A percentile compares a stretch with the other conserved stretches of the same genome.
Conservation (phyloP, 768 basidiomycete species). For the Suillus paluster region DNA sequence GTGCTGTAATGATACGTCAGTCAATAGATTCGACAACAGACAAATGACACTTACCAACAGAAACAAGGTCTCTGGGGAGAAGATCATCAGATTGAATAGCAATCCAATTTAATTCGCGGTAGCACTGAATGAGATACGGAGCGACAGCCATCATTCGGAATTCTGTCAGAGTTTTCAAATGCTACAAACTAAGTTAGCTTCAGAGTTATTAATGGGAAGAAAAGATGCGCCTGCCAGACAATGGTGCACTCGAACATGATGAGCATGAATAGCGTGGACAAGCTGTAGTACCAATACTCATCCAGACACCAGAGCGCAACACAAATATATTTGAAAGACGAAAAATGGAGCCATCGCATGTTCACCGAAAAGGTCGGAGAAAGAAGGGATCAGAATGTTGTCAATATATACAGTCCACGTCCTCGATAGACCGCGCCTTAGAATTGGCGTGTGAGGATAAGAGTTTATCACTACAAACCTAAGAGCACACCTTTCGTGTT, state of each 20-base stretch:
- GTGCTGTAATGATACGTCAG: constrained; percentile 45
- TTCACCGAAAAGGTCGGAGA: constrained; percentile 88
- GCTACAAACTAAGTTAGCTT: constrained; percentile 48
- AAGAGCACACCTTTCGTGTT: constrained; percentile 61
- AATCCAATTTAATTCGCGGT: constrained; percentile 80
- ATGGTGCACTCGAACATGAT: constrained; percentile 98
- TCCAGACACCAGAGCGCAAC: constrained; percentile 97
- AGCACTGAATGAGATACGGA: constrained; percentile 85
- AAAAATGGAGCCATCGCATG: constrained; percentile 99
- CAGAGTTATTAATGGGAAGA: background rate
- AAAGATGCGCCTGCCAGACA: constrained; percentile 85
- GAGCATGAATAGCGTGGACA: constrained; percentile 99
- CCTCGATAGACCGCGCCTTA: constrained; percentile 64
- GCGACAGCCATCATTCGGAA: constrained; percentile 96
- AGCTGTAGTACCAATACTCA: constrained; percentile 98
- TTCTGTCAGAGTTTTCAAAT: constrained; percentile 90
- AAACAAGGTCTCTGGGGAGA: constrained; percentile 90
- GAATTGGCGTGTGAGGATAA: constrained; percentile 8
- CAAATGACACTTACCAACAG: constrained; percentile 60
- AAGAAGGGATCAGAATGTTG: constrained; percentile 95
- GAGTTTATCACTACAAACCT: background rate
- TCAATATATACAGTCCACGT: constrained; percentile 83
- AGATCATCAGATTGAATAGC: constrained; percentile 84
- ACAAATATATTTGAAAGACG: constrained; percentile 98
- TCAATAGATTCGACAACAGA: background rate